Conservation (phyloP, 371 early-diverging fungal species). For the Mortierella polycephala region DNA sequence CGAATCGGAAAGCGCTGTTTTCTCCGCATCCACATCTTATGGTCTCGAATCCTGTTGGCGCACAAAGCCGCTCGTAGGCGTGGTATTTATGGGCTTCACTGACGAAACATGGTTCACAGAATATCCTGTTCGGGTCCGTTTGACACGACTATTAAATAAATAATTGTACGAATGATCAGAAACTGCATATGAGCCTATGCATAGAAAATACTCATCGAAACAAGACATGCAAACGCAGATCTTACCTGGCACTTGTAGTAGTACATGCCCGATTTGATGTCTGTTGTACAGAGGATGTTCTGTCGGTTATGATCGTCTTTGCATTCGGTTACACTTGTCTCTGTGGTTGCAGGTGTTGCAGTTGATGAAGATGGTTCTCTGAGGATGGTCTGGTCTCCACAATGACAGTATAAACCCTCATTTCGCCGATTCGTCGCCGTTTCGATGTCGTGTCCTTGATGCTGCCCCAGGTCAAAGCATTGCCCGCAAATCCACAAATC, state of each 20-base stretch:
- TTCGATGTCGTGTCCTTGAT: slow-evolving; percentile 25
- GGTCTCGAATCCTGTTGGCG: background rate
- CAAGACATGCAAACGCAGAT: background rate
- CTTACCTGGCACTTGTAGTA: slow-evolving; percentile 45
- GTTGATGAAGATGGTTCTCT: background rate
- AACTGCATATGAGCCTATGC: no score
- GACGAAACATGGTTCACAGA: slow-evolving; percentile 47
- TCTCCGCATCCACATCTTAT: slow-evolving; percentile 43
- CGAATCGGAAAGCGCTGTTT: slow-evolving; percentile 46
- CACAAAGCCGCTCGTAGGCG: slow-evolving; percentile 13
- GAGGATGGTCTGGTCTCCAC: slow-evolving; percentile 23
- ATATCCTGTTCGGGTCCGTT: slow-evolving; percentile 17
- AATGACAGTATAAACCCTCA: slow-evolving; percentile 40
- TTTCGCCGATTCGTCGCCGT: slow-evolving; percentile 15
- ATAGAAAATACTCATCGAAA: no score
- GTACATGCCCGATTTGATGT: slow-evolving; percentile 44
- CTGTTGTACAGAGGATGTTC: slow-evolving; percentile 27
- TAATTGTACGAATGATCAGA: background rate
- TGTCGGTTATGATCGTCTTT: slow-evolving; percentile 46
- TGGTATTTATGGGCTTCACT: slow-evolving; percentile 43
- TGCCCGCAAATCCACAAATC: slow-evolving; percentile 39
- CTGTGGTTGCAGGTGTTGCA: background rate
- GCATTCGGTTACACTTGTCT: background rate
- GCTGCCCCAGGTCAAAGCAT: slow-evolving; percentile 34
- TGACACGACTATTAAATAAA: slow-evolving; percentile 32